Evolutionary conservation across 305 asterid genomes (phyloP).

Genomic region (Ajuga reptans): DNA sequence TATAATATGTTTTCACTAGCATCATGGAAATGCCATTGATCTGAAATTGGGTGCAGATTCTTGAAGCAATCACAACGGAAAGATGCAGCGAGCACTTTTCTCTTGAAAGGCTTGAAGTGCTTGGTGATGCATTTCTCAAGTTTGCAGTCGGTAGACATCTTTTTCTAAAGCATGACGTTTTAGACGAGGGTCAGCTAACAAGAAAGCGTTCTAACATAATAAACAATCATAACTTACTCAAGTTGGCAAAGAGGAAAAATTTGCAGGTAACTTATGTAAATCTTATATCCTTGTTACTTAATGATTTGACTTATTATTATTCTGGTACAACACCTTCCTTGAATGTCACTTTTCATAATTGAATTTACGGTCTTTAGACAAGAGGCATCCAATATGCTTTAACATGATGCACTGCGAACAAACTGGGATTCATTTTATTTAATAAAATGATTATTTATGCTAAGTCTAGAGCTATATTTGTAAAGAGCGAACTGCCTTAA

Average conservation of each 20-base stretch:
- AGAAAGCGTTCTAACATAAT: constrained; percentile 79
- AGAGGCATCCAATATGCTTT: neutral
- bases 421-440: too few species aligned
- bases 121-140: constrained; percentile 98
- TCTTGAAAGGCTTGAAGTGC: constrained; percentile 97
- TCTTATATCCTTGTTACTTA: neutral
- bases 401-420: neutral
- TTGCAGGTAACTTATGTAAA: constrained; percentile 55
- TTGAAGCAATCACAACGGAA: constrained; percentile 97
- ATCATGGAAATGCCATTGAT: constrained; percentile 11
- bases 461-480: too few species aligned
- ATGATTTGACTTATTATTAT: neutral
- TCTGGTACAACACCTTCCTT: neutral
- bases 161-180: constrained; percentile 58
- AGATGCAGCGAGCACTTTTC: constrained; percentile 75
- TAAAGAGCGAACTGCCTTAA: too few species aligned
- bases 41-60: constrained; percentile 56
- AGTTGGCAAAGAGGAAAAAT: constrained; percentile 53
- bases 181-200: constrained; percentile 93
- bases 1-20: neutral
- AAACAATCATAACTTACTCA: constrained; percentile 63
- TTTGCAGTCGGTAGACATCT: constrained; percentile 87
- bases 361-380: neutral
- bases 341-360: neutral
- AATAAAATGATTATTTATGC: too few species aligned